These are phyloP conservation scores for Cladorrhinum sp. DNA, from an alignment of 2,329 filamentous ascomycete species.

Conservation along the genomic window DNA sequence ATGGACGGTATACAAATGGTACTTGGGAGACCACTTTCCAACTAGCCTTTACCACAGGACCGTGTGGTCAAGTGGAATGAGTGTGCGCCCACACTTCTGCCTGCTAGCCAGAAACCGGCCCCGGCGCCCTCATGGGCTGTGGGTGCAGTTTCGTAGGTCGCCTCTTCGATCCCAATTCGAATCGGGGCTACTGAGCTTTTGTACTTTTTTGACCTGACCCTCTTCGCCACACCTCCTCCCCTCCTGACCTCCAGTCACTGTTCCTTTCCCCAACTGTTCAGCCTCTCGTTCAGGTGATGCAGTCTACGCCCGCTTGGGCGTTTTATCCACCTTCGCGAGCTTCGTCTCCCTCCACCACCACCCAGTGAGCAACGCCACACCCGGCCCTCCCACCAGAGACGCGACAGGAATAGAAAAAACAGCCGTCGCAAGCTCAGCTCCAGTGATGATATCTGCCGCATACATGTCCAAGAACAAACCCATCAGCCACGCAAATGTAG, in stretches of 20 bases:
- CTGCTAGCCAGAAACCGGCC: too few species aligned
- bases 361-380: not conserved
- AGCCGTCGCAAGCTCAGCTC: not conserved
- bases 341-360: constrained; percentile 7
- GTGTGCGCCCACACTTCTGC: too few species aligned
- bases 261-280: not conserved
- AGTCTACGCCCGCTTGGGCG: not conserved
- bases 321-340: not conserved
- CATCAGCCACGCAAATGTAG: constrained; percentile 14
- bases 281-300: not conserved
- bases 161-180: too few species aligned
- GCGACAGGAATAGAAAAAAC: not conserved
- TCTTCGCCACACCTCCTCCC: too few species aligned
- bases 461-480: constrained; percentile 3
- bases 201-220: not conserved
- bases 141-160: too few species aligned
- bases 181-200: too few species aligned
- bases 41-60: too few species aligned
- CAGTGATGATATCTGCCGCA: not conserved
- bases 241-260: too few species aligned
- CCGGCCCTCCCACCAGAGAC: not conserved
- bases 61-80: too few species aligned
- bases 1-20: too few species aligned
- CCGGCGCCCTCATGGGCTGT: too few species aligned
- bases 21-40: too few species aligned